Base-by-base conservation (phyloP, 345 rosid species). In the Eucalyptus erythrocorys region DNA sequence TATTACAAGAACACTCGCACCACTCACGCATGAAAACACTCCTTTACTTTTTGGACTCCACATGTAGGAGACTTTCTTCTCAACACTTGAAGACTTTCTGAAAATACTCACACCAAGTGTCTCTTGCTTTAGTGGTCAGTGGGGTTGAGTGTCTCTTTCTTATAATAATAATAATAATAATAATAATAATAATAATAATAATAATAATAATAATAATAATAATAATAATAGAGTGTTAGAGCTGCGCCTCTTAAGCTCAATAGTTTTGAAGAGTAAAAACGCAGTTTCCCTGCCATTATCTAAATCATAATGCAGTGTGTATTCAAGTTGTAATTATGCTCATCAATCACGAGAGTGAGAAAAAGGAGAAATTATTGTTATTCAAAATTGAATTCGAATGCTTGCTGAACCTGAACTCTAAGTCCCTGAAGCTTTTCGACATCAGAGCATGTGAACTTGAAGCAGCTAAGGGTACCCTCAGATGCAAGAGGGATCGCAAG, bases 1-100 rank as follows among this genome's bases (percentile, higher is more conserved):
- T 49, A 49, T 49, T 0, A 49, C 2, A 49, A 49, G 1, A 49
- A 49, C 0, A 0, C 51, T 1, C 51, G n/a, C 3, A 49, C 17
- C 51, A 49, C 51, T 49, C 51, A 49, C 19, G 15, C 51, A 0
- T 19, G 2, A 49, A 0, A 19, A 49, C 51, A 49, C 51, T 15
- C 51, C 51, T 49, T 49, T 49, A 49, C n/a, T 15, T 14, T 49
- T 49, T 49, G 7, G 51, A 1, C 51, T 15, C 51, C 51, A 49
- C 21, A 15, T 0, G 3, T 15, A 15, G 21, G 51, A 49, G 51
- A 49, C 51, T 14, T 49, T 49, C 51, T 49, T 49, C 51, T 49
- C 51, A 49, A 49, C 51, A 49, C 51, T 49, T 15, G 51, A 3
- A 49, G 51, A 49, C 19, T 49, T 49, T 49, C 51, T 49, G 19